Base-by-base conservation (phyloP, 2,329 filamentous ascomycete species). In the Neobulgaria alba region DNA sequence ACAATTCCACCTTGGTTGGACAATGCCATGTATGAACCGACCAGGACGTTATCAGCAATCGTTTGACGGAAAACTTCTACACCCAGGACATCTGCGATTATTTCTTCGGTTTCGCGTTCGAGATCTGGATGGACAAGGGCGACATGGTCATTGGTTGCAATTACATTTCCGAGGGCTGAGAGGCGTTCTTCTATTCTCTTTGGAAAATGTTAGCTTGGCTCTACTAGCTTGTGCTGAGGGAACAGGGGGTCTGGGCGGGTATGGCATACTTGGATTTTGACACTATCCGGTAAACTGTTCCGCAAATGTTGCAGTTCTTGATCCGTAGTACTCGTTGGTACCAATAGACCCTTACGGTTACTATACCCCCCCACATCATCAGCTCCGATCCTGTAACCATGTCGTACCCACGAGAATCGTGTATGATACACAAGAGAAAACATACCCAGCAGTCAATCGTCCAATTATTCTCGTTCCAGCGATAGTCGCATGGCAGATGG, bases 71-170 rank as follows among this genome's bases (percentile, higher is more conserved):
- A 93, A 9, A 92, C 85, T 64, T 93, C 85, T 43, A 93, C 85
- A 48, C 85, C 85, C 15, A 93, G 70, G 45, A 94, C 86, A 62
- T 98, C 92, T 56, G 92, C 87, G 60, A 98, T 89, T 55, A 98
- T 95, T 70, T 98, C 92, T 67, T 98, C 92, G 12, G 89, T 95
- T 71, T 98, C 92, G 48, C 90, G 84, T 73, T 96, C 92, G 46
- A 98, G 73, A 60, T 98, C 92, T 9, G 92, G 92, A 63, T 98
- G 92, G 47, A 96, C 81, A 33, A 98, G 80, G 38, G 92, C 92
- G 53, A 96, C 92, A 66, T 95, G 89, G 67, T 98, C 92, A 66
- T 96, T 96, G 58, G 79, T 79, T 58, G 88, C 93, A 59, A 98
- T 95, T 48, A 96, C 92, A 62, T 98, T 98, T 47, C 92, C 92